Evolutionary conservation across 768 basidiomycete genomes (phyloP), one percentile per base, ranked within the genome.

Genomic region (Mycena rosella): DNA sequence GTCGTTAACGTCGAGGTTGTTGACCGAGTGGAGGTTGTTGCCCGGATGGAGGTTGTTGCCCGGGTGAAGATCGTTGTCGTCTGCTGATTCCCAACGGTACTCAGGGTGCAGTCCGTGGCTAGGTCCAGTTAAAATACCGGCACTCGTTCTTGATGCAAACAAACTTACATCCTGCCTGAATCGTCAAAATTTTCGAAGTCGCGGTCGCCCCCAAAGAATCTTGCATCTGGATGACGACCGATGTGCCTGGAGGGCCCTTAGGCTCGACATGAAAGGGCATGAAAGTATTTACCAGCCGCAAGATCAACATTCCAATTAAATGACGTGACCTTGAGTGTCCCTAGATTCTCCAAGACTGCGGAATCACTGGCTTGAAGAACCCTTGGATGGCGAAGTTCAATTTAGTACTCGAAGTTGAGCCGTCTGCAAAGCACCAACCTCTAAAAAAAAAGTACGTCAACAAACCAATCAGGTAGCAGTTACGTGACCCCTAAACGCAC

Each of bases 251-350:
- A 29, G 5, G 22, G 27, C 14, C 15, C 20, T 56, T 24, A 51
- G 27, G 24, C 5, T 44, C 11, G 18, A 2, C 27, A 8, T 26
- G 8, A 10, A 9, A 29, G 7, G 34, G 24, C 8, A 29, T 15
- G 29, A 11, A n/a, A 47, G 22, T 5, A 27, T 10, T 15, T 30
- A 63, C 67, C 67, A 13, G 67, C 67, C 27, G 61, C 54, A 58
- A 68, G 60, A 47, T 68, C 55, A 22, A 68, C 67, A 27, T 51
- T 53, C 67, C 67, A 68, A 9, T 34, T 45, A n/a, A 68, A 63
- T 17, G 61, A 40, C 14, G 67, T 63, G 54, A 45, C 67, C 26
- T 52, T 24, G 30, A 63, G 29, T 20, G 54, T 52, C 29, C 67
- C 67, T 22, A 63, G 44, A 58, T 68, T 44, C 47, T 68, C 60